Evolutionary conservation across 257 asterid species (phyloP).

Genomic region (Mentha longifolia): DNA sequence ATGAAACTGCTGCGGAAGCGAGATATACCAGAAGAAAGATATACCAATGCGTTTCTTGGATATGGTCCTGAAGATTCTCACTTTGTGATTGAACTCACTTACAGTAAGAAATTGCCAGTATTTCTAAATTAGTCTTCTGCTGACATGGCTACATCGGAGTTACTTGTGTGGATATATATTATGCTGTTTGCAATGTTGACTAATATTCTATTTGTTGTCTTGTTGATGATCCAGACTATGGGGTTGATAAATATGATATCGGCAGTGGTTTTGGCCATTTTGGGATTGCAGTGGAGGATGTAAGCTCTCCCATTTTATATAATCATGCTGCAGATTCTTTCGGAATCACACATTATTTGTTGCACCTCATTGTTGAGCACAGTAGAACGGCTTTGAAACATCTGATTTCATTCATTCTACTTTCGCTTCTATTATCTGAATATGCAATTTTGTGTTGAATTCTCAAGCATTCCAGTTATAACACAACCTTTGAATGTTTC

Average conservation of each 20-base stretch:
- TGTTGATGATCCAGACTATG: conserved; percentile 72
- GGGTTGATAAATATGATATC: conserved; percentile 89
- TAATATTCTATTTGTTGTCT: conserved; percentile 29
- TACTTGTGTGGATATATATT: conserved; percentile 29
- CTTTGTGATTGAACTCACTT: conserved; percentile 95
- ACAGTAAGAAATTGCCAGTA: conserved; percentile 59
- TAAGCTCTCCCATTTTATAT: conserved; percentile 50
- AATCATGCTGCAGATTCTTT: conserved; percentile 7
- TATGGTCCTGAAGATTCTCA: conserved; percentile 99
- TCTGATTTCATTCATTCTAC: not conserved
- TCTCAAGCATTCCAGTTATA: too few species aligned
- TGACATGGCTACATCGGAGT: not conserved
- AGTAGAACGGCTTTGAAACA: not conserved
- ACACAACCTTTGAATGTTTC: too few species aligned
- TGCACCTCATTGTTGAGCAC: conserved; percentile 11
- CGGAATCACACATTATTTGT: conserved; percentile 5
- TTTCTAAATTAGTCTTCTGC: conserved; percentile 20
- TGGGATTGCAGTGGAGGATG: conserved; percentile 97
- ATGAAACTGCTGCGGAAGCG: conserved; percentile 96
- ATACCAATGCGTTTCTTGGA: conserved; percentile 97
- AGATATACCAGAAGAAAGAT: conserved; percentile 91
- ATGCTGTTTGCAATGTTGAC: conserved; percentile 23
- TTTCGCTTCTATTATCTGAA: not conserved
- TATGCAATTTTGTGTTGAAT: too few species aligned
- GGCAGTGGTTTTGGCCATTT: conserved; percentile 96